Evolutionary conservation across 495 filamentous ascomycete species (phyloP).

Genomic region (Tuber calosporum): DNA sequence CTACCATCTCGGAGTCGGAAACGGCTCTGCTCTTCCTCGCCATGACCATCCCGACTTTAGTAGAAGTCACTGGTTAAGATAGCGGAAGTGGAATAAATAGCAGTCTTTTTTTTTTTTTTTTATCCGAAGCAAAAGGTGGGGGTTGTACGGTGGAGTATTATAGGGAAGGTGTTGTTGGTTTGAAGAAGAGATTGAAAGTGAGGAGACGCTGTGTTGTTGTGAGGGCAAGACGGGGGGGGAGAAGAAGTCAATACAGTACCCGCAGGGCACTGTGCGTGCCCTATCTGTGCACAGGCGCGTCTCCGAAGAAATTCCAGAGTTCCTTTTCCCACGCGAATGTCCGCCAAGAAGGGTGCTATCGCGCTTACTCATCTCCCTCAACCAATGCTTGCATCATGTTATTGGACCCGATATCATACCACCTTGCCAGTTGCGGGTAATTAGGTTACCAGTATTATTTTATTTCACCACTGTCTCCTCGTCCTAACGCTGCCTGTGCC

Average conservation of each 20-base stretch:
- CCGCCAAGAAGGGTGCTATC: conserved; percentile 18
- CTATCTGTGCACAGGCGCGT: conserved; percentile 23
- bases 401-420: background rate
- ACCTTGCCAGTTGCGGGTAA: background rate
- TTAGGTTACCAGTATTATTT: background rate
- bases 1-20: conserved; percentile 41
- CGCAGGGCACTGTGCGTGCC: conserved; percentile 17
- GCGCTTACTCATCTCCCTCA: conserved; percentile 22
- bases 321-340: conserved; percentile 33
- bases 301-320: conserved; percentile 17
- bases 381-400: conserved; percentile 22
- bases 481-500: no score
- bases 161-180: conserved; percentile 12
- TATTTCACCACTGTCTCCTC: background rate
- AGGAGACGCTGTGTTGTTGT: conserved; percentile 5
- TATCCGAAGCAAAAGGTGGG: background rate
- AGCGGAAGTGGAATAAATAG: background rate
- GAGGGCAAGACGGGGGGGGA: conserved; percentile 9
- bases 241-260: conserved; percentile 12
- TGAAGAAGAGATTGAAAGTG: conserved; percentile 4
- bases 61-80: conserved; percentile 7
- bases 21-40: conserved; percentile 35
- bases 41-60: conserved; percentile 28
- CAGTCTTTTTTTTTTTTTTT: background rate
- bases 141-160: conserved; percentile 11